Conservation (phyloP, 78 protist genomes). For the Chrysochromulina parva region DNA sequence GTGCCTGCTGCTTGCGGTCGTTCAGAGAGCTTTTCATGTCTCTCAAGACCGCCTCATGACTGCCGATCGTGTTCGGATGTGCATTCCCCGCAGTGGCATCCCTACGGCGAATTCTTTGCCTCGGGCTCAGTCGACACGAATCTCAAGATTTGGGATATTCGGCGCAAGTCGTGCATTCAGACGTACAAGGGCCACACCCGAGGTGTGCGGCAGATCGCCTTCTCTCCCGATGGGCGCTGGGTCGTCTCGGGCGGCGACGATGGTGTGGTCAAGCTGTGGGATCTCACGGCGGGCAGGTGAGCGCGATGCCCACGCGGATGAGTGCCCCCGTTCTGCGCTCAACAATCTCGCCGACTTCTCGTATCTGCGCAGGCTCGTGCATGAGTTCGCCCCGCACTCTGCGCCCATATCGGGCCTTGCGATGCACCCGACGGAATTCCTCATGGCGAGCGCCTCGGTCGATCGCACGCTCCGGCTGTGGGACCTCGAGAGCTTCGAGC, state of each 20-base stretch:
- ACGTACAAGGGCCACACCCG: constrained; percentile 53
- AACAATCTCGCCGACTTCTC: no score
- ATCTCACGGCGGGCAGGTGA: constrained; percentile 53
- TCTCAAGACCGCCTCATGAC: no score
- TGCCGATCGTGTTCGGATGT: background rate
- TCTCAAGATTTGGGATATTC: constrained; percentile 58
- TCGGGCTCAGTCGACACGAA: constrained; percentile 51
- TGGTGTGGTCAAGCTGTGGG: constrained; percentile 48
- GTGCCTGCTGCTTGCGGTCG: no score
- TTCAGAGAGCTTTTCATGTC: no score
- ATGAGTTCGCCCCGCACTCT: background rate
- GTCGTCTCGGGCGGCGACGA: constrained; percentile 49
- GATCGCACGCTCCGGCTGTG: constrained; percentile 42
- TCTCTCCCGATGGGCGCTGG: constrained; percentile 70
- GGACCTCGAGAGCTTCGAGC: constrained; percentile 53
- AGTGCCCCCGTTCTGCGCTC: no score
- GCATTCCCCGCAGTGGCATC: constrained; percentile 39
- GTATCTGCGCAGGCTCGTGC: background rate
- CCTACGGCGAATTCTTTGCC: constrained; percentile 66
- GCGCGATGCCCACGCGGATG: no score
- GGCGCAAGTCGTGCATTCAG: constrained; percentile 48
- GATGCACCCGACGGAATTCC: constrained; percentile 61
- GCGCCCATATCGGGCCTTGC: constrained; percentile 17
- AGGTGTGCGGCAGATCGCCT: background rate
- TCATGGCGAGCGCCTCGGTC: constrained; percentile 31